These are phyloP conservation scores for Camellia lanceoleosa DNA, from an alignment of 148 eudicot species.

Conservation along the genomic window DNA sequence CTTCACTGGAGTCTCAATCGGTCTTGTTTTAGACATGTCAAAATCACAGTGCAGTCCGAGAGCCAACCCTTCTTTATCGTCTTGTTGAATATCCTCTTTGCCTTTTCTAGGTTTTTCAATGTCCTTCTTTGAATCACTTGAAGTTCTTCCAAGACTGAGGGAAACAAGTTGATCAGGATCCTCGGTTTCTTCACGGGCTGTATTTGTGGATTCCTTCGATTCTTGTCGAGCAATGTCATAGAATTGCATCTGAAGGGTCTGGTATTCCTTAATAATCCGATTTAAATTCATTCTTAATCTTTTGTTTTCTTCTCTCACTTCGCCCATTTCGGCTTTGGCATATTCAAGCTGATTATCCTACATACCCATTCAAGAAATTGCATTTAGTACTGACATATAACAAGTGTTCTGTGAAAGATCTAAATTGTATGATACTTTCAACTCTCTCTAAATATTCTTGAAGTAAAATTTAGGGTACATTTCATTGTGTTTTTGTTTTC, in stretches of 20 bases:
- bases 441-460: no score
- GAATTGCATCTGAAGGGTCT: constrained; percentile 56
- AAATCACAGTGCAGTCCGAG: constrained; percentile 53
- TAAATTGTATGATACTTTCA: no score
- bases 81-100: constrained; percentile 8
- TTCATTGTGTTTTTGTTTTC: no score
- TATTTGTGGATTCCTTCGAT: constrained; percentile 14
- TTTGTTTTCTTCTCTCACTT: constrained; percentile 76
- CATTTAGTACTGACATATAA: no score
- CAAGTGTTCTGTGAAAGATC: no score
- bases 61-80: constrained; percentile 36
- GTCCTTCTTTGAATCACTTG: constrained; percentile 30
- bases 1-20: constrained; percentile 4
- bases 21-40: constrained; percentile 19
- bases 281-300: constrained; percentile 54
- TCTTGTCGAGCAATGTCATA: constrained; percentile 37
- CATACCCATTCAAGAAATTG: not conserved
- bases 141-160: constrained; percentile 69
- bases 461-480: no score
- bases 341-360: constrained; percentile 52
- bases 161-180: constrained; percentile 41
- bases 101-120: constrained; percentile 3
- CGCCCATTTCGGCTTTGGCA: constrained; percentile 65
- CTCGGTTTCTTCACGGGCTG: constrained; percentile 16
- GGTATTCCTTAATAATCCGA: constrained; percentile 57